Evolutionary conservation across 371 early-diverging fungal species (phyloP).

Genomic region (Mortierella sp.): DNA sequence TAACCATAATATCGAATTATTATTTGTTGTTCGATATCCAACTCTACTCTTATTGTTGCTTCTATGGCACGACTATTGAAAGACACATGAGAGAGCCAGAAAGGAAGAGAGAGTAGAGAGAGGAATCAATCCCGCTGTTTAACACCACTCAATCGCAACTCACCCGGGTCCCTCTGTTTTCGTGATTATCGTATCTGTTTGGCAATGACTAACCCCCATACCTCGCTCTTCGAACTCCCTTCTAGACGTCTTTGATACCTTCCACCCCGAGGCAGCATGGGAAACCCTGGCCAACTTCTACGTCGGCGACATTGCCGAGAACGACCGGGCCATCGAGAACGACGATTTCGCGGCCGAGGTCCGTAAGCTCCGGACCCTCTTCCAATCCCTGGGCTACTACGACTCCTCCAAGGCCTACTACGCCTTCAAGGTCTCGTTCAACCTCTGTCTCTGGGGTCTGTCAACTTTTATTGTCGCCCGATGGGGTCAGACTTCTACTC

Average conservation of each 20-base stretch:
- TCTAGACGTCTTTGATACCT: conserved; percentile 87
- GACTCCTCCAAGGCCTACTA: conserved; percentile 80
- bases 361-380: conserved; percentile 72
- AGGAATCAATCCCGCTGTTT: neutral
- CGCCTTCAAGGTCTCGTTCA: conserved; percentile 71
- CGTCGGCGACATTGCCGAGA: conserved; percentile 77
- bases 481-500: conserved; percentile 67
- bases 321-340: conserved; percentile 59
- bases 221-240: neutral
- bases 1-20: neutral
- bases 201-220: neutral
- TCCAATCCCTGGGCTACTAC: conserved; percentile 75
- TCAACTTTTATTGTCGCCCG: conserved; percentile 68
- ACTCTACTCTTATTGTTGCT: neutral
- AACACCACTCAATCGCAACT: too few species aligned
- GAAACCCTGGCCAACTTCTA: conserved; percentile 84
- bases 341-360: conserved; percentile 65
- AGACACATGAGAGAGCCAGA: too few species aligned
- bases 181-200: neutral
- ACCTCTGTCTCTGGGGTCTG: conserved; percentile 64
- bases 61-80: neutral
- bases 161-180: too few species aligned
- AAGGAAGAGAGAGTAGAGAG: neutral
- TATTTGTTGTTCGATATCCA: conserved; percentile 17
- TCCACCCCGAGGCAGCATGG: conserved; percentile 82